These are phyloP conservation scores for Boeremia lycopersici DNA, from an alignment of 2,329 filamentous ascomycete genomes.

Conservation along the genomic window DNA sequence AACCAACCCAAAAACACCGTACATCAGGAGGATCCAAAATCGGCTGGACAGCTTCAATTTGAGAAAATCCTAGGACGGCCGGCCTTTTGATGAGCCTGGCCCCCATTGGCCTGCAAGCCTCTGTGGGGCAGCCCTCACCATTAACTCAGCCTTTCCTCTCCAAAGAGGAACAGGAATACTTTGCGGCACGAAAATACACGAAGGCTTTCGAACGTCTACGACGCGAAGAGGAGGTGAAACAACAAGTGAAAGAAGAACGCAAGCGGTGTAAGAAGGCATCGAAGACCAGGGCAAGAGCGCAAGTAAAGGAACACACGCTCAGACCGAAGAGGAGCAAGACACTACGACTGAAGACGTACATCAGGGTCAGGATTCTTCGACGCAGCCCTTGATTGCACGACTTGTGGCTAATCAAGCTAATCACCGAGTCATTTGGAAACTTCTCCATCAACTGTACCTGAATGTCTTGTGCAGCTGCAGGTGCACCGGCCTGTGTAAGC, in stretches of 20 bases:
- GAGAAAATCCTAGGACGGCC: background rate
- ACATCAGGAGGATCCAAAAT: background rate
- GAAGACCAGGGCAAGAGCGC: conserved; percentile 1
- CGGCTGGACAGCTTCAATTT: background rate
- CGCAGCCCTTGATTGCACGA: background rate
- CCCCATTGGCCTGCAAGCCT: conserved; percentile 1
- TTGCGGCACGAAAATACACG: conserved; percentile 1
- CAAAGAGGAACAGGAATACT: conserved; percentile 3
- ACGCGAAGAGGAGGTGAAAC: conserved; percentile 1
- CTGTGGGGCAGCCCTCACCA: background rate
- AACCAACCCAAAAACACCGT: background rate
- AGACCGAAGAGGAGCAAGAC: background rate
- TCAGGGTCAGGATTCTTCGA: conserved; percentile 10
- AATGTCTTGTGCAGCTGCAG: conserved; percentile 5
- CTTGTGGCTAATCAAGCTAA: background rate
- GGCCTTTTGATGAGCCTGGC: conserved; percentile 8
- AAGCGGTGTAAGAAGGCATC: conserved; percentile 3
- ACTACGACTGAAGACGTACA: conserved; percentile 1
- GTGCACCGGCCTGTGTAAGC: background rate
- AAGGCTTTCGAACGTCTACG: conserved; percentile 6
- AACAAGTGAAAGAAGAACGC: background rate
- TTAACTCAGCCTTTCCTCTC: background rate
- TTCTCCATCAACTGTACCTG: background rate
- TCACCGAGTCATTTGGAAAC: background rate
- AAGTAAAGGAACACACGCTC: background rate